These are phyloP conservation scores for Psilocybe subaeruginosa DNA, from an alignment of 768 basidiomycete genomes.

Conservation along the genomic window DNA sequence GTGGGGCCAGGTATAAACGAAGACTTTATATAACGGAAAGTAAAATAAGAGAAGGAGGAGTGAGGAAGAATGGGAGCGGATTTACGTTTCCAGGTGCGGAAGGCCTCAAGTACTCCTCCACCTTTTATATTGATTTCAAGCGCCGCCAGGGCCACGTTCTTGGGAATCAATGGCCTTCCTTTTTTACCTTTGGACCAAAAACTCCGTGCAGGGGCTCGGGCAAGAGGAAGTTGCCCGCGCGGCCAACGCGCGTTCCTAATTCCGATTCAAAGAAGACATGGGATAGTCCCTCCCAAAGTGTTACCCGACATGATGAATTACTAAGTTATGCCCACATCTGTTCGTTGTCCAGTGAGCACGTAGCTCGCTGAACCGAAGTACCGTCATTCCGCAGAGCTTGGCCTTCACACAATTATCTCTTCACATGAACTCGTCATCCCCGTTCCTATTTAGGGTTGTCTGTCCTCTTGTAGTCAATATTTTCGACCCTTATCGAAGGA, in stretches of 20 bases:
- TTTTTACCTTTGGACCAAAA: background rate
- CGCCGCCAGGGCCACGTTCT: background rate
- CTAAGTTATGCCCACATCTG: background rate
- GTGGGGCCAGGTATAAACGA: background rate
- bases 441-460: background rate
- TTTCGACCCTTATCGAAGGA: background rate
- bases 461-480: background rate
- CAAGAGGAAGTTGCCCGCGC: background rate
- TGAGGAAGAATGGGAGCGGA: background rate
- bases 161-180: constrained; percentile 3
- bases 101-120: background rate
- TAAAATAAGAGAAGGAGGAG: background rate
- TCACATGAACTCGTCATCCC: background rate
- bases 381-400: background rate
- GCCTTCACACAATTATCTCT: background rate
- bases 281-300: background rate
- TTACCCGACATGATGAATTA: background rate
- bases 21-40: background rate
- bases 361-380: background rate
- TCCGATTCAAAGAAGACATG: background rate
- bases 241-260: background rate
- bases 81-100: background rate
- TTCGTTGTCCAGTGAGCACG: background rate
- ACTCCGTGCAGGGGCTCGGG: background rate
- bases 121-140: background rate